Conservation (phyloP, 495 filamentous ascomycete species). For the Daldinia childiae region DNA sequence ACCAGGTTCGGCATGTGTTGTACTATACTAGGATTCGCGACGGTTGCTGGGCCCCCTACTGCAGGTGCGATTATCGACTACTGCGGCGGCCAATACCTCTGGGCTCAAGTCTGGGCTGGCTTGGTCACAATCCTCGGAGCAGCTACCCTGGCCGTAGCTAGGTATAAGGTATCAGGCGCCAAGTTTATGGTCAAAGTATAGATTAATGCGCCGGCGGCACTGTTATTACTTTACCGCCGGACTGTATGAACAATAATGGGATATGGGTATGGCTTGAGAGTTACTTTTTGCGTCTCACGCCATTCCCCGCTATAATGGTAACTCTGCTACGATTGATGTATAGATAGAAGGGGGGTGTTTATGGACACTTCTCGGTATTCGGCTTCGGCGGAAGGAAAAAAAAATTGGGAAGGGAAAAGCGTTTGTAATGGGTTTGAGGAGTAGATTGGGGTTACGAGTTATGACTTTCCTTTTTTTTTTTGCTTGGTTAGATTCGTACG, state of each 20-base stretch:
- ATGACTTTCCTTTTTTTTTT: constrained; percentile 11
- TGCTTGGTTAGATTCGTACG: constrained; percentile 9
- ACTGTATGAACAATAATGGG: constrained; percentile 20
- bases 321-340: constrained; percentile 21
- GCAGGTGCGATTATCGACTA: constrained; percentile 57
- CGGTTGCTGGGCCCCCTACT: constrained; percentile 55
- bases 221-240: background rate
- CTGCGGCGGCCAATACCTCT: constrained; percentile 48
- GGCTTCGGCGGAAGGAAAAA: constrained; percentile 11
- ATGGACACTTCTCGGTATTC: constrained; percentile 18
- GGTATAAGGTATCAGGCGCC: constrained; percentile 30
- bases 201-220: background rate
- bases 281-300: constrained; percentile 6
- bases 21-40: constrained; percentile 52
- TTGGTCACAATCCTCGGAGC: constrained; percentile 44
- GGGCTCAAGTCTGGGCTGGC: constrained; percentile 57
- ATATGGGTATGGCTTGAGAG: background rate
- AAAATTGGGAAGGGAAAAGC: background rate
- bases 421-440: background rate
- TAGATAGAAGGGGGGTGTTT: constrained; percentile 12
- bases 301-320: constrained; percentile 13
- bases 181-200: constrained; percentile 32
- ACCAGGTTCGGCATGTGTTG: constrained; percentile 58
- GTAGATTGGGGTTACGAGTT: constrained; percentile 26
- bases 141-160: constrained; percentile 20